A percentile compares a stretch with the other conserved stretches of the same genome.
Conservation (phyloP, 352 stramenopile genomes). For the Stephanocyclus meneghinianus region DNA sequence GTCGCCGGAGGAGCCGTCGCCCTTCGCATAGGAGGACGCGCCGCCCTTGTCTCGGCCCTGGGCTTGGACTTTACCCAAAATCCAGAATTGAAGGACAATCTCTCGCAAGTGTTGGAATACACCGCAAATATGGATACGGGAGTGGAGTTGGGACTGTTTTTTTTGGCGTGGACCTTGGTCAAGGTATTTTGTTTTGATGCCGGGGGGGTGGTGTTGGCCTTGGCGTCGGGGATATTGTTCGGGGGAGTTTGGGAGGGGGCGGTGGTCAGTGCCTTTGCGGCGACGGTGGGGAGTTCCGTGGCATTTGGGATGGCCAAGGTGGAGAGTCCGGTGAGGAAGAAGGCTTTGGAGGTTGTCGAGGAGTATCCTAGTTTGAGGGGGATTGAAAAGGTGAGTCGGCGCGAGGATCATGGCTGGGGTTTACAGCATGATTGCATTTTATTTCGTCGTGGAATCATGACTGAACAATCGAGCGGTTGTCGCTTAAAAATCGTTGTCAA, state of each 20-base stretch:
- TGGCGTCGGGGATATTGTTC: constrained; percentile 83
- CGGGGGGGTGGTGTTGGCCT: constrained; percentile 77
- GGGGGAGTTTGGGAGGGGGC: constrained; percentile 83
- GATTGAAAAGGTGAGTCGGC: constrained; percentile 70
- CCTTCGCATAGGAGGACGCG: constrained; percentile 78
- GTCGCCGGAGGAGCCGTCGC: constrained; percentile 75
- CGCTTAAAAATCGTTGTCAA: not conserved
- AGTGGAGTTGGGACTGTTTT: constrained; percentile 55
- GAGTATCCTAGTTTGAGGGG: constrained; percentile 79
- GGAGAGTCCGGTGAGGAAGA: constrained; percentile 70
- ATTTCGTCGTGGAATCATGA: not conserved
- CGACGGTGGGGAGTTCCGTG: constrained; percentile 77
- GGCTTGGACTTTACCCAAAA: constrained; percentile 83
- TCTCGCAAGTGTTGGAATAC: constrained; percentile 66
- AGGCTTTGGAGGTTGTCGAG: constrained; percentile 72
- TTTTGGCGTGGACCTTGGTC: constrained; percentile 75
- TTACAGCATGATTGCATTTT: not conserved
- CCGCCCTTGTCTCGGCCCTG: constrained; percentile 75
- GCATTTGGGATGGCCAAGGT: constrained; percentile 76
- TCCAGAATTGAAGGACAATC: constrained; percentile 70
- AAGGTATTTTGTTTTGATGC: constrained; percentile 85
- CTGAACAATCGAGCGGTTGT: not conserved
- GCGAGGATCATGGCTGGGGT: not conserved
- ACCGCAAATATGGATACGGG: constrained; percentile 52
- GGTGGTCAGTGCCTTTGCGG: constrained; percentile 70